These are phyloP conservation scores for Polymyxa betae DNA, from an alignment of 208 protist species.

Conservation along the genomic window DNA sequence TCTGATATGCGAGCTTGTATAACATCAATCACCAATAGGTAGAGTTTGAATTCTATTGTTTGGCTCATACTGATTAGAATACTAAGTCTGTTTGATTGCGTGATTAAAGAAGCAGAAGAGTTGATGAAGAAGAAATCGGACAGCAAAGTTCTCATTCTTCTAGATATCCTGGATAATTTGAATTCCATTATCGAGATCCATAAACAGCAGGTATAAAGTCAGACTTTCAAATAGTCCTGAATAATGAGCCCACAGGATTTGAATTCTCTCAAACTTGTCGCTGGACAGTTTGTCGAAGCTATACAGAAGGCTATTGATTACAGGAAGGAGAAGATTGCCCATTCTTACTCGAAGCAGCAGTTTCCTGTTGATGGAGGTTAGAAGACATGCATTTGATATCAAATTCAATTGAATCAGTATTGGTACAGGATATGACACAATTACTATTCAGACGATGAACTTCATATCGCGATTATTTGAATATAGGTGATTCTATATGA, in stretches of 20 bases:
- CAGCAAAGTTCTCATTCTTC: slow-evolving; percentile 13
- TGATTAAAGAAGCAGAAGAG: not conserved
- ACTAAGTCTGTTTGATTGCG: not conserved
- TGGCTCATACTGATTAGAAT: not conserved
- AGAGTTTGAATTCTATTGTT: not conserved
- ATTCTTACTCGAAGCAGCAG: slow-evolving; percentile 10
- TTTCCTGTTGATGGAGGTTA: not conserved
- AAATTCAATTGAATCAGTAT: not conserved
- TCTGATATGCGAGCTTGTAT: not conserved
- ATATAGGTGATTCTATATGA: not conserved
- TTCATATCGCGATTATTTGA: not conserved
- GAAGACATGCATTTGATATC: not conserved
- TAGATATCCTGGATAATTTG: not conserved
- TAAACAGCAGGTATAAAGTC: no score
- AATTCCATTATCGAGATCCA: no score
- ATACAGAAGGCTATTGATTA: not conserved
- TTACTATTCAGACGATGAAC: slow-evolving; percentile 4
- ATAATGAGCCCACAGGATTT: no score
- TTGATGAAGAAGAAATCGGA: slow-evolving; percentile 21
- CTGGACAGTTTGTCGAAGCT: not conserved
- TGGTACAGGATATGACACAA: not conserved
- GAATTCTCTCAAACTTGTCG: not conserved
- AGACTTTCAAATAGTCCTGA: no score
- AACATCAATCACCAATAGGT: not conserved
- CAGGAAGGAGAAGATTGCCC: not conserved